phyloP scores from a whole-genome alignment of 106 monocot genomes.

The Gastrodia elata region DNA sequence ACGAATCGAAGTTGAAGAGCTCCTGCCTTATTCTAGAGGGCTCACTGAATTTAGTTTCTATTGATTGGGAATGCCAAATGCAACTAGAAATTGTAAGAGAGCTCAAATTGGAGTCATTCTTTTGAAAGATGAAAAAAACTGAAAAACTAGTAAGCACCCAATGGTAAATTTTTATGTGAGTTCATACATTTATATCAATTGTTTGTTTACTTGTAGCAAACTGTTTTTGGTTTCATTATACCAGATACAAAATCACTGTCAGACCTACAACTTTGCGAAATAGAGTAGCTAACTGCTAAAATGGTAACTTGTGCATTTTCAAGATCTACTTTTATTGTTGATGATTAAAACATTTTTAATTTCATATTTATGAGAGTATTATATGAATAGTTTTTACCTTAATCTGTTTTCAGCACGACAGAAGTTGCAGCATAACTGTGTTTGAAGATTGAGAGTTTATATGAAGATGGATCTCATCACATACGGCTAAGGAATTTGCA shows the following conservation, averaged over 20 bases:
- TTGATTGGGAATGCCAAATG: conserved; percentile 4
- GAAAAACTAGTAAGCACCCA: not conserved
- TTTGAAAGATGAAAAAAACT: not conserved
- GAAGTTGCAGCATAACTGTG: too few species aligned
- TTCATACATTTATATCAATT: not conserved
- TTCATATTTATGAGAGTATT: too few species aligned
- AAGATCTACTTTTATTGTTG: not conserved
- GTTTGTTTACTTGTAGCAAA: not conserved
- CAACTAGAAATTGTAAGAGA: not conserved
- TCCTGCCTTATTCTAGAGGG: conserved; percentile 46
- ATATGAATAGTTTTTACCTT: too few species aligned
- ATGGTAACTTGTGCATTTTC: not conserved
- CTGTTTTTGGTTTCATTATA: not conserved
- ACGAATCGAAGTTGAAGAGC: conserved; percentile 59
- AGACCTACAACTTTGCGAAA: not conserved
- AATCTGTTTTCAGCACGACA: too few species aligned
- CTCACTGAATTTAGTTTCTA: conserved; percentile 46
- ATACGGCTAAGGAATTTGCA: not conserved
- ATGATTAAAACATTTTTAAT: too few species aligned
- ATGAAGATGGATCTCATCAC: not conserved
- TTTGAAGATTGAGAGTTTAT: too few species aligned
- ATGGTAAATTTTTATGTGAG: not conserved
- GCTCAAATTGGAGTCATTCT: not conserved
- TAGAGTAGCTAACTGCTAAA: not conserved
- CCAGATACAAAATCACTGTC: not conserved